Evolutionary conservation across 768 basidiomycete genomes (phyloP).

Genomic region (Termitomyces sp.): DNA sequence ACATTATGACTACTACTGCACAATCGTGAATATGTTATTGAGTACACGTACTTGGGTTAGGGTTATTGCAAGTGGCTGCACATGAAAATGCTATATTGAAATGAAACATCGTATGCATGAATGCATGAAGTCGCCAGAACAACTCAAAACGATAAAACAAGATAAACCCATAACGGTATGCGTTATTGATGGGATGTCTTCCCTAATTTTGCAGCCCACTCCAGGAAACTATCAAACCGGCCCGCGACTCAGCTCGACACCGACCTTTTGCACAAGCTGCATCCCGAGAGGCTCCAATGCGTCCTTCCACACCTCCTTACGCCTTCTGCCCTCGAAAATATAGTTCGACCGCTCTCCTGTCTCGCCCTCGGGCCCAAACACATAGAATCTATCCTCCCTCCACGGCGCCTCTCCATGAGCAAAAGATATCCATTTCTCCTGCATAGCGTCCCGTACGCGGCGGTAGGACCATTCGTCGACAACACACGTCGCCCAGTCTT

Average conservation of each 20-base stretch:
- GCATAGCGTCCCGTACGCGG: slow-evolving; percentile 66
- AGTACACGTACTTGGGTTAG: neutral
- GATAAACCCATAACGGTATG: neutral
- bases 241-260: slow-evolving; percentile 68
- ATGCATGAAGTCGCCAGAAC: neutral
- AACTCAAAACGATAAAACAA: neutral
- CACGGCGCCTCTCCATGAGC: slow-evolving; percentile 72
- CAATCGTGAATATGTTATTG: neutral
- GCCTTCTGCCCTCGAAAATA: slow-evolving; percentile 64
- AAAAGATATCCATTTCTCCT: slow-evolving; percentile 71
- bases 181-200: neutral
- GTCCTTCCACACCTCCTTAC: slow-evolving; percentile 56
- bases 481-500: slow-evolving; percentile 49
- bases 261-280: slow-evolving; percentile 65
- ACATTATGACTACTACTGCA: neutral
- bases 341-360: slow-evolving; percentile 61
- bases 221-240: slow-evolving; percentile 26
- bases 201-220: neutral
- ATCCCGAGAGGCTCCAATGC: slow-evolving; percentile 66
- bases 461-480: slow-evolving; percentile 66
- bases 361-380: slow-evolving; percentile 82
- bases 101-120: neutral
- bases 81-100: neutral
- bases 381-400: slow-evolving; percentile 64
- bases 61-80: neutral